Evolutionary conservation across 345 rosid species (phyloP).

Genomic region (Arabis alpina): DNA sequence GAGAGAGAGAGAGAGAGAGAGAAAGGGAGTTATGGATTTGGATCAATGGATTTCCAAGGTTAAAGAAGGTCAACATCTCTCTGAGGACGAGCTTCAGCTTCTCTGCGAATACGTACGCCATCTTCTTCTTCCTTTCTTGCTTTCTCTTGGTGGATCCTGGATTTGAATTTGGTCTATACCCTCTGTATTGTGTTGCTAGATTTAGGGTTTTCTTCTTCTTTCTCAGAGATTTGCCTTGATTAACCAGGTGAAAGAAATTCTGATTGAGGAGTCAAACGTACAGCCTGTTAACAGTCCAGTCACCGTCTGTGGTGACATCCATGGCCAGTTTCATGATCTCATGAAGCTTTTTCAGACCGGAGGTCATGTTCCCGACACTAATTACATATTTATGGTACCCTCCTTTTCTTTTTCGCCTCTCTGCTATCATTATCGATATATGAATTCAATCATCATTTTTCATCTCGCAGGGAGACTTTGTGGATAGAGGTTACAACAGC

Average conservation of each 20-base stretch:
- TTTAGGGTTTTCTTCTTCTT: constrained; percentile 28
- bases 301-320: constrained; percentile 98
- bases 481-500: constrained; percentile 94
- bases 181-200: background rate
- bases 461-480: constrained; percentile 78
- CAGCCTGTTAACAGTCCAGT: constrained; percentile 99
- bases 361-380: constrained; percentile 97
- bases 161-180: constrained; percentile 30
- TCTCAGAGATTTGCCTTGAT: background rate
- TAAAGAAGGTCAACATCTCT: constrained; percentile 91
- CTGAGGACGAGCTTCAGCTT: constrained; percentile 96
- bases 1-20: constrained; percentile 1
- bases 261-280: constrained; percentile 96
- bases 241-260: constrained; percentile 78
- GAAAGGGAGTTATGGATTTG: constrained; percentile 77
- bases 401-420: background rate
- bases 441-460: background rate
- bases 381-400: constrained; percentile 94
- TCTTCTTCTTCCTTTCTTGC: constrained; percentile 21
- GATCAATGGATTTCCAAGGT: constrained; percentile 97
- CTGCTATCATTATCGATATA: background rate
- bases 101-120: constrained; percentile 88
- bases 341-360: constrained; percentile 99
- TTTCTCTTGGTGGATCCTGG: constrained; percentile 21
- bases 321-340: constrained; percentile 98